These are phyloP conservation scores for Fusarium drepaniforme DNA, from an alignment of 2,329 filamentous ascomycete species.

Conservation along the genomic window DNA sequence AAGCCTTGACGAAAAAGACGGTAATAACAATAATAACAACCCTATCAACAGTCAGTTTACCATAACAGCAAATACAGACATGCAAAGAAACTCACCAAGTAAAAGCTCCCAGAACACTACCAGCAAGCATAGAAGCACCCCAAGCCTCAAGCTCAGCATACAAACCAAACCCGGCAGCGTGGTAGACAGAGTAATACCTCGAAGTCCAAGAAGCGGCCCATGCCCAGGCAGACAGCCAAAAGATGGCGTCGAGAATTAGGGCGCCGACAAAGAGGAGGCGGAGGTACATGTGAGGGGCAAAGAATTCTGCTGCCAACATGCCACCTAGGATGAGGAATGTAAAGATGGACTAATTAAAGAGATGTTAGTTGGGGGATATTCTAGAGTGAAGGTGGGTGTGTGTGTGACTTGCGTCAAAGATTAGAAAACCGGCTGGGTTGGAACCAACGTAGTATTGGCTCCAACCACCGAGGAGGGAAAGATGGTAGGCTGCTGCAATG, in stretches of 20 bases:
- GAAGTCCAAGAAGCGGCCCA: slow-evolving; percentile 55
- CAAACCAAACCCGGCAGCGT: slow-evolving; percentile 19
- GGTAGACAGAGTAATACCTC: slow-evolving; percentile 41
- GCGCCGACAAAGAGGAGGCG: slow-evolving; percentile 50
- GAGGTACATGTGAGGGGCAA: slow-evolving; percentile 50
- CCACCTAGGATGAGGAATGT: slow-evolving; percentile 56
- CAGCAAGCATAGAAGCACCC: slow-evolving; percentile 51
- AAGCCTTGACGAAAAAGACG: slow-evolving; percentile 54
- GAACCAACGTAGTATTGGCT: slow-evolving; percentile 40
- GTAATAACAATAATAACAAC: slow-evolving; percentile 53
- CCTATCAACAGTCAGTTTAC: slow-evolving; percentile 41
- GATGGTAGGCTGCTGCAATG: slow-evolving; percentile 54
- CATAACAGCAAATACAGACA: neutral
- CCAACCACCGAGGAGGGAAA: slow-evolving; percentile 49
- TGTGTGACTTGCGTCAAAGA: slow-evolving; percentile 59
- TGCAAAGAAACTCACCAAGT: slow-evolving; percentile 49
- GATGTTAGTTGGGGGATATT: slow-evolving; percentile 7
- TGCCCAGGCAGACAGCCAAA: slow-evolving; percentile 55
- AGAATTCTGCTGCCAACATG: slow-evolving; percentile 52
- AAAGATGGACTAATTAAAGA: slow-evolving; percentile 50
- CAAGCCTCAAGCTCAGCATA: slow-evolving; percentile 37
- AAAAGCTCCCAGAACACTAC: slow-evolving; percentile 56
- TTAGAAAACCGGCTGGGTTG: slow-evolving; percentile 56
- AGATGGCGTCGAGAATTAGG: slow-evolving; percentile 54
- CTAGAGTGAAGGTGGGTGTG: slow-evolving; percentile 5